Conservation (phyloP, 257 asterid genomes). For the Scutellaria barbata region DNA sequence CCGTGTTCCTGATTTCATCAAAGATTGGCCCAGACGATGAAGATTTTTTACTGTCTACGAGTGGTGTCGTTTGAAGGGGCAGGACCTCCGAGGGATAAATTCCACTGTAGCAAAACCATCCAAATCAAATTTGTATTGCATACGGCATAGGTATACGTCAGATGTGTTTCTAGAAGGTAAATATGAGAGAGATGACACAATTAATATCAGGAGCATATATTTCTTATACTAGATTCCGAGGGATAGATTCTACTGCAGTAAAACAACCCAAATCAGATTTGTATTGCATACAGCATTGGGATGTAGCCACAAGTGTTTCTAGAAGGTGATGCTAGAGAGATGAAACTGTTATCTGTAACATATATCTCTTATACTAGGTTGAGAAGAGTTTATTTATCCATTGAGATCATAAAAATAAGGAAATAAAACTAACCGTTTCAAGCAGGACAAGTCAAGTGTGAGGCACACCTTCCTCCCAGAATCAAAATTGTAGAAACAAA, state of each 20-base stretch:
- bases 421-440: constrained; percentile 62
- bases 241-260: constrained; percentile 82
- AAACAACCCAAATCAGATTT: constrained; percentile 33
- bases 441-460: constrained; percentile 78
- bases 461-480: constrained; percentile 62
- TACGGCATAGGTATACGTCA: background rate
- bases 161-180: background rate
- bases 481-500: constrained; percentile 57
- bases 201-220: background rate
- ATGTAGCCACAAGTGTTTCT: background rate
- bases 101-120: constrained; percentile 61
- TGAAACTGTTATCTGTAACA: background rate
- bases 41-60: constrained; percentile 29
- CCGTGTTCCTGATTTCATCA: constrained; percentile 49
- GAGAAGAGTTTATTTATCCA: background rate
- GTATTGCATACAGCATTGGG: background rate
- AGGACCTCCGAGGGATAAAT: constrained; percentile 74
- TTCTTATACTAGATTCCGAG: constrained; percentile 36
- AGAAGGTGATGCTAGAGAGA: background rate
- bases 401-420: constrained; percentile 22
- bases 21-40: constrained; percentile 32
- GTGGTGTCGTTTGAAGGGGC: constrained; percentile 53
- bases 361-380: background rate
- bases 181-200: background rate
- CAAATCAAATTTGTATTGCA: constrained; percentile 20